Percentiles rank a stretch among this genome's conserved stretches.
Evolutionary conservation across 352 stramenopile species (phyloP).

Genomic region (Phytopythium ostracodes): DNA sequence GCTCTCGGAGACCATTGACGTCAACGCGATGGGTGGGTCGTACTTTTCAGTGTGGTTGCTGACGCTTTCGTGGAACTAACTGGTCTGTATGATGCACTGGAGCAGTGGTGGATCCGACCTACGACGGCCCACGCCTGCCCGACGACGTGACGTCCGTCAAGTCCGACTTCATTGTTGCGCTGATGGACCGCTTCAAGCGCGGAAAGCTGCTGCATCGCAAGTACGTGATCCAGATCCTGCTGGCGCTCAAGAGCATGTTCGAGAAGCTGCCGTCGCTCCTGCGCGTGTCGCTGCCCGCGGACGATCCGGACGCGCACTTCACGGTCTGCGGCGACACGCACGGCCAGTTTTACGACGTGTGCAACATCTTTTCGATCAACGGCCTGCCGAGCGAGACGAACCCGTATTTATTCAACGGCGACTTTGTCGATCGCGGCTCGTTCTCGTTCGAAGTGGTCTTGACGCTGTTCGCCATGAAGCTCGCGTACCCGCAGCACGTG

Average conservation of each 20-base stretch:
- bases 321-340: conserved; percentile 99
- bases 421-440: conserved; percentile 98
- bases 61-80: not conserved
- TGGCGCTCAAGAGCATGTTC: conserved; percentile 91
- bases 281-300: conserved; percentile 52
- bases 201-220: conserved; percentile 98
- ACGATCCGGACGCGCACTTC: conserved; percentile 71
- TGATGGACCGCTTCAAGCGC: conserved; percentile 95
- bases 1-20: conserved; percentile 91
- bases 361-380: conserved; percentile 99
- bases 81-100: not conserved
- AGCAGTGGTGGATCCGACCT: conserved; percentile 71
- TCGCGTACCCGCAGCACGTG: conserved; percentile 91
- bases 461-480: conserved; percentile 97
- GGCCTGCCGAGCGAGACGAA: conserved; percentile 93
- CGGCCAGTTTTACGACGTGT: conserved; percentile 99
- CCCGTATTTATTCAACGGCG: conserved; percentile 99
- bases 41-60: not conserved
- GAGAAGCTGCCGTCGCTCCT: conserved; percentile 90
- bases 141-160: conserved; percentile 51
- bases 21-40: conserved; percentile 64
- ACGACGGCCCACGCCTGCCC: conserved; percentile 73
- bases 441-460: conserved; percentile 99
- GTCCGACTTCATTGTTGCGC: conserved; percentile 85
- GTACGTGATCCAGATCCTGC: conserved; percentile 96